Evolutionary conservation across 148 eudicot genomes (phyloP).

Genomic region (Agrostemma githago): DNA sequence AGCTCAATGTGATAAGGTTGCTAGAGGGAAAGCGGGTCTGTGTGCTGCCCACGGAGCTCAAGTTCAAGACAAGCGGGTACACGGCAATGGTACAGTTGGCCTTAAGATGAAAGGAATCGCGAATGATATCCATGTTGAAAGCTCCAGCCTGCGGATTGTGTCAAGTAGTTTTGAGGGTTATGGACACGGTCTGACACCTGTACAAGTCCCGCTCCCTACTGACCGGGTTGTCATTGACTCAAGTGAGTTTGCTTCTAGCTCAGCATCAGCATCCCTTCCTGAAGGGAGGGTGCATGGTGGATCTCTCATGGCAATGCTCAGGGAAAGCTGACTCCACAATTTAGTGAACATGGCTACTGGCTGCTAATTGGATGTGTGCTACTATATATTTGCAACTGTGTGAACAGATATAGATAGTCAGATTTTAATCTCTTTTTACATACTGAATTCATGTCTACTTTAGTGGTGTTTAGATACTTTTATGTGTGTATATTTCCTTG

Average conservation of each 20-base stretch:
- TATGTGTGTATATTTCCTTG: too few species aligned
- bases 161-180: constrained; percentile 10
- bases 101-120: constrained; percentile 31
- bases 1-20: constrained; percentile 50
- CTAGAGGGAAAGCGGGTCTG: constrained; percentile 61
- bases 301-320: constrained; percentile 60
- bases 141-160: background rate
- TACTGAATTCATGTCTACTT: too few species aligned
- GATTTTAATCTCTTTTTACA: too few species aligned
- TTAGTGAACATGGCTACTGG: constrained; percentile 1
- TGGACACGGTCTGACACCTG: constrained; percentile 11
- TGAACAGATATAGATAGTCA: background rate
- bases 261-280: constrained; percentile 30
- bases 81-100: constrained; percentile 31
- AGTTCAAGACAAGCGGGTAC: constrained; percentile 38
- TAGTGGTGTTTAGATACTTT: too few species aligned
- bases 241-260: constrained; percentile 18
- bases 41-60: constrained; percentile 52
- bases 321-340: constrained; percentile 16
- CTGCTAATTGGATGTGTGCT: constrained; percentile 8
- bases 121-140: background rate
- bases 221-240: constrained; percentile 1
- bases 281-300: constrained; percentile 85
- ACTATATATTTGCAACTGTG: background rate
- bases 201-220: constrained; percentile 11